These are phyloP conservation scores for Cochlearia excelsa DNA, from an alignment of 345 rosid species.

Conservation along the genomic window DNA sequence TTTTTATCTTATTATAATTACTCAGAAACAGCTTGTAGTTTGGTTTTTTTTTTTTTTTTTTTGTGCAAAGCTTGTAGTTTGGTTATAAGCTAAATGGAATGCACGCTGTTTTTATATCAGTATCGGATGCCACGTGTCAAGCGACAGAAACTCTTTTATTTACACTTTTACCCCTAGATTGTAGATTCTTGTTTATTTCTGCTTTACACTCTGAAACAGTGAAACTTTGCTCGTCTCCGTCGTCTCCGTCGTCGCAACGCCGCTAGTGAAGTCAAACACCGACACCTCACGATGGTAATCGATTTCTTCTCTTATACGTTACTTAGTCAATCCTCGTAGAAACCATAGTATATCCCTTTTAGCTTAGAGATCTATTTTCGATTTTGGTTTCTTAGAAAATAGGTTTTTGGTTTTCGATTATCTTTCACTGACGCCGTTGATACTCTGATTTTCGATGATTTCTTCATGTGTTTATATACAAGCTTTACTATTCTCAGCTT, in stretches of 20 bases:
- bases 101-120: slow-evolving; percentile 12
- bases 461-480: background rate
- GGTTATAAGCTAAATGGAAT: background rate
- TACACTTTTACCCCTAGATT: slow-evolving; percentile 16
- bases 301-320: slow-evolving; percentile 11
- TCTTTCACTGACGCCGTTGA: background rate
- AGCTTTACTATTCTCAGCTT: slow-evolving; percentile 14
- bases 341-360: background rate
- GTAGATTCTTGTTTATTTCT: background rate
- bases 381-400: slow-evolving; percentile 11
- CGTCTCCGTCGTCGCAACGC: slow-evolving; percentile 9
- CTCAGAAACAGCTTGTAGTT: background rate
- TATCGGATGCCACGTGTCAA: slow-evolving; percentile 2
- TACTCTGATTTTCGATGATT: background rate
- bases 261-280: slow-evolving; percentile 15
- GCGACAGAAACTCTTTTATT: background rate
- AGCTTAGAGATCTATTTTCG: slow-evolving; percentile 7
- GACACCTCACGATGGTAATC: slow-evolving; percentile 29
- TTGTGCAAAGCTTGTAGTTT: slow-evolving; percentile 28
- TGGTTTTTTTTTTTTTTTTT: too few species aligned
- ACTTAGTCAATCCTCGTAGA: background rate
- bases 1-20: too few species aligned
- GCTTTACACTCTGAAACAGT: background rate
- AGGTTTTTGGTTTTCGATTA: slow-evolving; percentile 17
- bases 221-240: background rate